These are phyloP conservation scores for Beverwykella pulmonaria DNA, from an alignment of 495 filamentous ascomycete genomes.

Conservation along the genomic window DNA sequence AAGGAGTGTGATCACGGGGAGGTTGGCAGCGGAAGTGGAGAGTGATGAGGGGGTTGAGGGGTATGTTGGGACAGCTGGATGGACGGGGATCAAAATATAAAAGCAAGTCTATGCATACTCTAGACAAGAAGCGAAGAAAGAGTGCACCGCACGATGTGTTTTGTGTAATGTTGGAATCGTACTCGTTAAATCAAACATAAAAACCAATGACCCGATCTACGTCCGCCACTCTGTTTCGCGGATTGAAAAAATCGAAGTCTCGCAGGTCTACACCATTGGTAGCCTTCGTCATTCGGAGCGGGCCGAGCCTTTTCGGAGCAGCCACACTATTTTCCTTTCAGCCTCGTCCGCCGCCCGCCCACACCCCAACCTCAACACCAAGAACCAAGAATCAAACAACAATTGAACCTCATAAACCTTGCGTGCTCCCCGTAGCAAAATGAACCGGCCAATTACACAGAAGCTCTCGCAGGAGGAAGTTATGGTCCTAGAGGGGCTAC, in stretches of 20 bases:
- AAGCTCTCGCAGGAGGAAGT: conserved; percentile 8
- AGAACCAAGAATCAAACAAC: background rate
- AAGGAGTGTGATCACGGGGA: conserved; percentile 64
- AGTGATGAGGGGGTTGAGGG: conserved; percentile 60
- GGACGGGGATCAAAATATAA: conserved; percentile 53
- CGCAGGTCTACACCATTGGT: no score
- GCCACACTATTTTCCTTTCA: background rate
- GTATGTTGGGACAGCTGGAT: conserved; percentile 59
- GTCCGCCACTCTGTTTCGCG: no score
- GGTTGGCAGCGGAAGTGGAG: conserved; percentile 59
- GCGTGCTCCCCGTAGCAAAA: background rate
- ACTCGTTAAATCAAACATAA: no score
- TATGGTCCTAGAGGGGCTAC: conserved; percentile 15
- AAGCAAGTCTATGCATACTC: no score
- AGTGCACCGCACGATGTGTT: no score
- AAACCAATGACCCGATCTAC: no score
- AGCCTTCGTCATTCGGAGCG: background rate
- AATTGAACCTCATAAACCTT: background rate
- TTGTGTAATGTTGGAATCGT: no score
- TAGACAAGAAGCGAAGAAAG: no score
- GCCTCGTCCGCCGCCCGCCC: background rate
- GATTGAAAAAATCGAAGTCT: no score
- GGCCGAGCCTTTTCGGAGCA: background rate
- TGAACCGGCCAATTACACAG: background rate
- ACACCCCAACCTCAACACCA: background rate